Evolutionary conservation across 2,329 filamentous ascomycete genomes (phyloP).

Genomic region (Aspergillus felis): DNA sequence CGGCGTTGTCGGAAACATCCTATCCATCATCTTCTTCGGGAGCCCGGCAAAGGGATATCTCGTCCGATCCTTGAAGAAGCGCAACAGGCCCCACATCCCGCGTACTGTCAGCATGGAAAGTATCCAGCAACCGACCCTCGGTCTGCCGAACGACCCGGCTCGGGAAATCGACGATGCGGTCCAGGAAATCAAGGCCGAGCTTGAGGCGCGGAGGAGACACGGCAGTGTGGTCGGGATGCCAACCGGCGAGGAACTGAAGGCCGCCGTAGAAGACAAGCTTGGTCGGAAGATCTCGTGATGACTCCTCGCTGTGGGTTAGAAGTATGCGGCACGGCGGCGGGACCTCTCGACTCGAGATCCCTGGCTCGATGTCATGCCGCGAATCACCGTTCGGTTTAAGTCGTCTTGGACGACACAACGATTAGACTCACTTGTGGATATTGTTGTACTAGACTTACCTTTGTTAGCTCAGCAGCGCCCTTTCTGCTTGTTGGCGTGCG

Average conservation of each 20-base stretch:
- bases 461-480: not conserved
- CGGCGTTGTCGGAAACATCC: conserved; percentile 62
- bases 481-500: not conserved
- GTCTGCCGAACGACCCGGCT: conserved; percentile 72
- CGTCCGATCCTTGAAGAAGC: conserved; percentile 56
- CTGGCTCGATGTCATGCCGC: no score
- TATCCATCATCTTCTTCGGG: conserved; percentile 70
- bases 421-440: not conserved
- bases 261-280: conserved; percentile 48
- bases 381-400: not conserved
- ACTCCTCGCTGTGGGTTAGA: not conserved
- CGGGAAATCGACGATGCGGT: conserved; percentile 74
- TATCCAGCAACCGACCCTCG: conserved; percentile 64
- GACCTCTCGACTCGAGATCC: no score
- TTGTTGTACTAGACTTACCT: not conserved
- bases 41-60: conserved; percentile 68
- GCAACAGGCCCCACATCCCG: conserved; percentile 38
- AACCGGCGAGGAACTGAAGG: conserved; percentile 49
- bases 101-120: conserved; percentile 57
- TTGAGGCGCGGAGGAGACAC: conserved; percentile 57
- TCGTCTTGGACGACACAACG: not conserved
- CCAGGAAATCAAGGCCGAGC: conserved; percentile 67
- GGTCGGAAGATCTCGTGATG: conserved; percentile 42
- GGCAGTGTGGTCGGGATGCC: conserved; percentile 45
- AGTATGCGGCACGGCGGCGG: not conserved